These are phyloP conservation scores for Benincasa hispida DNA, from an alignment of 306 rosid genomes.

Conservation along the genomic window DNA sequence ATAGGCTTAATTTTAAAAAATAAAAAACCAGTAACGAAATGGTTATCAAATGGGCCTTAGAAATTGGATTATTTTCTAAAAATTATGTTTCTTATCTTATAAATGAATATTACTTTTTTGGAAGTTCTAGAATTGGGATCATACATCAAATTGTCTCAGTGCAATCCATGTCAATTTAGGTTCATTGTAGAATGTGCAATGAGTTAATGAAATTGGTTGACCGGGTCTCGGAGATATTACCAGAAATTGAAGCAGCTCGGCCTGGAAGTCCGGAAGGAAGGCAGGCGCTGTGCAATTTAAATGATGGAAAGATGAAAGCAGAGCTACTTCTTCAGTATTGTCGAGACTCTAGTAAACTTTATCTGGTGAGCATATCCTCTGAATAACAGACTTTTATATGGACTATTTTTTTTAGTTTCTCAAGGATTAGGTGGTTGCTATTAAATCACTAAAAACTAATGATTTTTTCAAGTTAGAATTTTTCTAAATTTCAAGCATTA, in stretches of 20 bases:
- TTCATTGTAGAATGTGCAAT: slow-evolving; percentile 47
- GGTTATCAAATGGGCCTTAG: not conserved
- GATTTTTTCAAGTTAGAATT: not conserved
- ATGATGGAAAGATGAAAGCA: slow-evolving; percentile 36
- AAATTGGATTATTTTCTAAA: not conserved
- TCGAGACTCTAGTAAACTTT: slow-evolving; percentile 68
- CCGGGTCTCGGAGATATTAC: slow-evolving; percentile 40
- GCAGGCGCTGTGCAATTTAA: slow-evolving; percentile 45
- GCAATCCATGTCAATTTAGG: slow-evolving; percentile 30
- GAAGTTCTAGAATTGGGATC: not conserved
- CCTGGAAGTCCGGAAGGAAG: slow-evolving; percentile 69
- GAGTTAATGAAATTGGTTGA: slow-evolving; percentile 43
- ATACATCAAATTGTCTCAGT: not conserved
- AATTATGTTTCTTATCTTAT: not conserved
- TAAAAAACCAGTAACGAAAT: no score
- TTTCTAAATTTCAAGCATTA: not conserved
- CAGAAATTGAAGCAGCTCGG: slow-evolving; percentile 60
- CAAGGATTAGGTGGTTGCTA: not conserved
- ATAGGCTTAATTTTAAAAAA: no score
- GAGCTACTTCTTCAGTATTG: slow-evolving; percentile 44
- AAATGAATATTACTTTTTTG: not conserved
- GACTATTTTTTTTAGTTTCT: not conserved
- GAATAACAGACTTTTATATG: not conserved
- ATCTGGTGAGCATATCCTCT: slow-evolving; percentile 46
- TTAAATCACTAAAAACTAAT: not conserved